These are phyloP conservation scores for Aphanomyces astaci DNA, from an alignment of 352 stramenopile genomes.

Conservation along the genomic window DNA sequence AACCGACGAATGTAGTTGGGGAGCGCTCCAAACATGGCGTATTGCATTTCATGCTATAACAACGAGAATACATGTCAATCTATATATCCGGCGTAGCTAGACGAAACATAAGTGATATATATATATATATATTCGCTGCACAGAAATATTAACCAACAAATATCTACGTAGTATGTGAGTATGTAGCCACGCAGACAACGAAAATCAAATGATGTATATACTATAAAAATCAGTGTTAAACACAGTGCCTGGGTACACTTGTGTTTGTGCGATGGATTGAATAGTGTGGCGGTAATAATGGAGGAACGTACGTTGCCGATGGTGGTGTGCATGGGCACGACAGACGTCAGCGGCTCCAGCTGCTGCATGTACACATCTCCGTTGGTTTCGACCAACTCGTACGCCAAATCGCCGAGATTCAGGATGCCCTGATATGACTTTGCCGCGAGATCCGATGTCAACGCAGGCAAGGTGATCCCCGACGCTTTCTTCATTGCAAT, in stretches of 20 bases:
- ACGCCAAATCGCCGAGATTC: constrained; percentile 66
- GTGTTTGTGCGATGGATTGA: no score
- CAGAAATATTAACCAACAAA: no score
- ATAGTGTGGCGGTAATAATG: no score
- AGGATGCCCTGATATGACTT: constrained; percentile 48
- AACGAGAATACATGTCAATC: not conserved
- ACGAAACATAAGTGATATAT: no score
- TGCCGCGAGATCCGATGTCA: constrained; percentile 39
- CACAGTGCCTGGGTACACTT: no score
- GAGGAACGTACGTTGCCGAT: constrained; percentile 51
- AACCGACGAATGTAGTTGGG: constrained; percentile 71
- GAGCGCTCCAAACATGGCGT: constrained; percentile 44
- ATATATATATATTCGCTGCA: no score
- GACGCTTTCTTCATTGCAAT: constrained; percentile 46
- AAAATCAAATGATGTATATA: no score
- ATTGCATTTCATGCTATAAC: constrained; percentile 60
- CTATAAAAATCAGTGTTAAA: no score
- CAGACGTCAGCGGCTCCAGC: constrained; percentile 45
- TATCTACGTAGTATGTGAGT: no score
- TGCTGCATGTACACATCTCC: constrained; percentile 67
- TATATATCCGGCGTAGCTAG: no score
- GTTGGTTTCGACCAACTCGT: constrained; percentile 55
- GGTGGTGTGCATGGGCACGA: constrained; percentile 63
- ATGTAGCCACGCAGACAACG: no score
- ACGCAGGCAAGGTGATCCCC: constrained; percentile 49